phyloP scores from a whole-genome alignment of 768 basidiomycete species.

The Harrya chromipes region DNA sequence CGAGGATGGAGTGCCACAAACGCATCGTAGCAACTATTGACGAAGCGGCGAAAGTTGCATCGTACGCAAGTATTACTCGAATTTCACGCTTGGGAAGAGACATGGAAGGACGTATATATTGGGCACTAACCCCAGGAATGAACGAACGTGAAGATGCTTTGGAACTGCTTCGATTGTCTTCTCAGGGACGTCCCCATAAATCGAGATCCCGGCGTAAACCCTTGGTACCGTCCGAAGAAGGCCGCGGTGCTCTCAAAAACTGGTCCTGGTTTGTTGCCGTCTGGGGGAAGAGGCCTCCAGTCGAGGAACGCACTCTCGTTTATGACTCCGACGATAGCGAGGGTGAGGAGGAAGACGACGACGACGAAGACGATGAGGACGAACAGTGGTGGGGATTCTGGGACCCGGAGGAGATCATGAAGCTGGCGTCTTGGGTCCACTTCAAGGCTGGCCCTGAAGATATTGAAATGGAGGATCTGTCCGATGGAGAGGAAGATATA shows the following conservation, averaged over 20 bases:
- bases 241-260: slow-evolving; percentile 49
- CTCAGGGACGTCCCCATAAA: slow-evolving; percentile 31
- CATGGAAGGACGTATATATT: slow-evolving; percentile 63
- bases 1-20: slow-evolving; percentile 47
- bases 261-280: slow-evolving; percentile 83
- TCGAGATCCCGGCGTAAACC: slow-evolving; percentile 39
- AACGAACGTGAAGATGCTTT: slow-evolving; percentile 53
- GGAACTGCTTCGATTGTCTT: slow-evolving; percentile 20
- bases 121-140: slow-evolving; percentile 58
- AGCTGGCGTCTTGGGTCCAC: slow-evolving; percentile 63
- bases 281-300: slow-evolving; percentile 55
- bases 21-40: slow-evolving; percentile 49
- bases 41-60: slow-evolving; percentile 49
- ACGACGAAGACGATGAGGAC: slow-evolving; percentile 21
- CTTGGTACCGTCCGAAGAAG: slow-evolving; percentile 41
- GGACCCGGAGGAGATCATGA: slow-evolving; percentile 60
- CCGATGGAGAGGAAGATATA: slow-evolving; percentile 6
- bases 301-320: slow-evolving; percentile 23
- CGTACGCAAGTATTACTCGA: slow-evolving; percentile 47
- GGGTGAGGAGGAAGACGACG: slow-evolving; percentile 28
- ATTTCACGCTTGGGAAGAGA: slow-evolving; percentile 67
- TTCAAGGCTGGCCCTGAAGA: slow-evolving; percentile 44
- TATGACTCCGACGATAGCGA: slow-evolving; percentile 29
- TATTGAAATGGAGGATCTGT: slow-evolving; percentile 15
- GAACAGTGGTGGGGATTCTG: slow-evolving; percentile 79